phyloP scores from a whole-genome alignment of 1,284 basidiomycete species.

The Melampsora americana region DNA sequence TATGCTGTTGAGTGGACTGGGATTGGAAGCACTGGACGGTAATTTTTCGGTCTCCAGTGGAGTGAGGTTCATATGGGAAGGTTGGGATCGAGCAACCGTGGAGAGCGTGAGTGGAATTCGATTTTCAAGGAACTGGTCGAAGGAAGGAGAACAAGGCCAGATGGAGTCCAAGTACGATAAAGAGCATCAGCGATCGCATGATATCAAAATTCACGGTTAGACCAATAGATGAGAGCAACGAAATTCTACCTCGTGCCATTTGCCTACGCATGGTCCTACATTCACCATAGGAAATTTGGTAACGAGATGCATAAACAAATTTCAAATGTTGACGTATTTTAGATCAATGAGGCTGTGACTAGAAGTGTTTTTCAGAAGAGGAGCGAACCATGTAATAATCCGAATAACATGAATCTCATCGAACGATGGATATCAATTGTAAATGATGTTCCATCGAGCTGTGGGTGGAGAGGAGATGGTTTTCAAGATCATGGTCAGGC shows the following conservation, averaged over 20 bases:
- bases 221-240: neutral
- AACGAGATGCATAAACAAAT: neutral
- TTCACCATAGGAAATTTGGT: neutral
- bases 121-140: constrained; percentile 18
- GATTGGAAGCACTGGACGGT: neutral
- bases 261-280: constrained; percentile 38
- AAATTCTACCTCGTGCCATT: constrained; percentile 29
- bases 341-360: neutral
- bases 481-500: too few relatives aligned
- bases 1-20: neutral
- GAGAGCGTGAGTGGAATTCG: constrained; percentile 7
- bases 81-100: neutral
- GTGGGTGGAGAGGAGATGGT: too few relatives aligned
- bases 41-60: constrained; percentile 20
- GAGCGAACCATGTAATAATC: constrained; percentile 22
- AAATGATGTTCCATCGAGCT: constrained; percentile 12
- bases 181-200: neutral
- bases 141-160: too few relatives aligned
- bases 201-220: neutral
- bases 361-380: neutral
- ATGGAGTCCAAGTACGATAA: neutral
- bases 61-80: neutral
- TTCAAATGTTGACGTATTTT: too few relatives aligned
- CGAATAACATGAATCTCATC: constrained; percentile 24
- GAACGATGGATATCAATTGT: constrained; percentile 16